Percentiles rank a stretch among this genome's conserved stretches.
phyloP scores from a whole-genome alignment of 2,329 filamentous ascomycete genomes.

The Gliomastix tumulicola region DNA sequence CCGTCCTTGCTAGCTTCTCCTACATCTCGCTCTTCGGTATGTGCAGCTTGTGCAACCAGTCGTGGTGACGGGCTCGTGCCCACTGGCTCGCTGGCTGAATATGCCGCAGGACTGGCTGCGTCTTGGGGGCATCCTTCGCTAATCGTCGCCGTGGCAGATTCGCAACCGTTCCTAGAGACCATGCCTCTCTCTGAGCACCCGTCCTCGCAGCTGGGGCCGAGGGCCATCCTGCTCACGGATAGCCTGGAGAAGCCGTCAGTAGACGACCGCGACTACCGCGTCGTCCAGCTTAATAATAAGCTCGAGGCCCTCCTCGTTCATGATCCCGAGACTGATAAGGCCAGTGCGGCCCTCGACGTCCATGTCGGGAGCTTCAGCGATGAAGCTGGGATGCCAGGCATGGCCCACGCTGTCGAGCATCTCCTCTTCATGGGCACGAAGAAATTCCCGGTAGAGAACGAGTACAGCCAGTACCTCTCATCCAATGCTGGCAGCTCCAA shows the following conservation, averaged over 20 bases:
- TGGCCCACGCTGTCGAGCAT: slow-evolving; percentile 95
- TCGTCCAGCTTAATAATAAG: slow-evolving; percentile 77
- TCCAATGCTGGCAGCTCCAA: slow-evolving; percentile 89
- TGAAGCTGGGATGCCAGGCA: slow-evolving; percentile 81
- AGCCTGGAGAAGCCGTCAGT: slow-evolving; percentile 74
- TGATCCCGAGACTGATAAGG: slow-evolving; percentile 92
- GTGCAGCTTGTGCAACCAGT: too few species aligned
- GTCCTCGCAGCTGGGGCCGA: slow-evolving; percentile 19
- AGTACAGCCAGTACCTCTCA: slow-evolving; percentile 88
- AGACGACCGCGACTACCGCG: slow-evolving; percentile 81
- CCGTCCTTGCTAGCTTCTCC: too few species aligned
- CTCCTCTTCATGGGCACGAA: slow-evolving; percentile 97
- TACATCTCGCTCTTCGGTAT: too few species aligned
- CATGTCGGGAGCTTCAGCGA: slow-evolving; percentile 96
- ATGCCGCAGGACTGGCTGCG: too few species aligned
- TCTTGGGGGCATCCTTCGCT: too few species aligned
- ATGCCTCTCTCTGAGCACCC: slow-evolving; percentile 25
- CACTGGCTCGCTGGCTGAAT: too few species aligned
- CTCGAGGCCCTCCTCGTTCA: slow-evolving; percentile 90
- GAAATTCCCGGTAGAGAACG: slow-evolving; percentile 95
- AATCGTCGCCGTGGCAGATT: too few species aligned
- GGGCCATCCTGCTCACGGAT: slow-evolving; percentile 50
- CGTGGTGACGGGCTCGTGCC: too few species aligned
- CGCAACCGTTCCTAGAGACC: too few species aligned
- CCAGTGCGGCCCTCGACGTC: slow-evolving; percentile 89